Base-by-base conservation (phyloP, 345 rosid genomes). In the Erysimum cheiranthoides region DNA sequence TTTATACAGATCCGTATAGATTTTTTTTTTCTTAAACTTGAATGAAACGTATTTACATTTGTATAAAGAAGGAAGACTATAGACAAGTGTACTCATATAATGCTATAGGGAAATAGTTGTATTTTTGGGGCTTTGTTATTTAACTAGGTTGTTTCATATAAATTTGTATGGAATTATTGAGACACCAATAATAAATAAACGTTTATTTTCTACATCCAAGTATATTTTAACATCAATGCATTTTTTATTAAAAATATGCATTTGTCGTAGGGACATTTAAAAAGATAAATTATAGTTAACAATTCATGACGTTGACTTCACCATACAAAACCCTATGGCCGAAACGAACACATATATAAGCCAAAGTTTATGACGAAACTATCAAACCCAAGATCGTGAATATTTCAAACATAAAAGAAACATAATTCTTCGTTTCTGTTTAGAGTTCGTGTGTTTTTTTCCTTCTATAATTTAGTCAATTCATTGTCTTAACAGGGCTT, bases 331-430 rank as follows among this genome's bases (percentile, higher is more conserved):
- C 49, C 47, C 17, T 30, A 52, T 31, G 31, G 34, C 9, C 39
- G 5, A 75, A 59, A 51, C 30, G 53, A 61, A 54, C 62, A 57
- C 68, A 71, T 77, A 77, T 77, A 71, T 65, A 77, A 77, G 66
- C 60, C 25, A 47, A 39, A 21, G 18, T 2, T 16, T 4, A 65
- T 40, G 56, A 42, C 67, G 68, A 69, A 71, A 71, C 62, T 28
- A 70, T 77, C 76, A 56, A 54, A 47, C 61, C 4, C 72, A 56
- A 57, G 18, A 32, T 58, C 54, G 31, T 30, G 57, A 70, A 54
- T 34, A 45, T 36, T 77, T 76, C 64, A 76, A 76, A 32, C 25
- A 77, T 45, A 53, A 50, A 61, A 61, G 18, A 50, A 58, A 2
- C 16, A 35, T 54, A 21, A 62, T 54, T 32, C 56, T 42, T 42